phyloP scores from a whole-genome alignment of 306 rosid genomes.

The Cucurbita maxima region DNA sequence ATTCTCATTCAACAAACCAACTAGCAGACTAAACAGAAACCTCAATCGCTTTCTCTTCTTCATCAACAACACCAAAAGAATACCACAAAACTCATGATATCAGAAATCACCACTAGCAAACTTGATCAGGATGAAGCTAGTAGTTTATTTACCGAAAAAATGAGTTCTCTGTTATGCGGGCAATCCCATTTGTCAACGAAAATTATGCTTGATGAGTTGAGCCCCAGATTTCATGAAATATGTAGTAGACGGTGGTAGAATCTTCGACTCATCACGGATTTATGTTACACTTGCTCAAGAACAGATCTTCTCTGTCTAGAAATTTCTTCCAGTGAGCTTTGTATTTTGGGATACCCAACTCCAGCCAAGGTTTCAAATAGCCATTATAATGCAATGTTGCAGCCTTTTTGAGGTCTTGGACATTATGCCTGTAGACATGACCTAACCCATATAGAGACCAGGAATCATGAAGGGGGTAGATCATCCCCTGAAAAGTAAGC shows the following conservation, averaged over 20 bases:
- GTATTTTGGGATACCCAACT: constrained; percentile 81
- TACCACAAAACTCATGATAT: constrained; percentile 1
- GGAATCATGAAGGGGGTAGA: constrained; percentile 41
- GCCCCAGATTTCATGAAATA: constrained; percentile 22
- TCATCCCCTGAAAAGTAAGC: constrained; percentile 52
- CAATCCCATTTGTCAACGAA: not conserved
- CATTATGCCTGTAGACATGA: constrained; percentile 45
- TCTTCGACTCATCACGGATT: constrained; percentile 37
- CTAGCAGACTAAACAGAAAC: not conserved
- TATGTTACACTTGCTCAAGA: constrained; percentile 92
- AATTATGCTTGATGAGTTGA: constrained; percentile 17
- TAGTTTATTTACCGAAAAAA: constrained; percentile 5
- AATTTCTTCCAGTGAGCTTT: constrained; percentile 66
- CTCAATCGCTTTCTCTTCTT: not conserved
- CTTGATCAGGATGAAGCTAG: not conserved
- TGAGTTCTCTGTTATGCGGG: not conserved
- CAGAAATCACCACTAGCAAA: constrained; percentile 6
- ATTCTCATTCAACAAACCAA: constrained; percentile 3
- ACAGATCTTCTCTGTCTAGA: constrained; percentile 59
- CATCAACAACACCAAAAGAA: not conserved
- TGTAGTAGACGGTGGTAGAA: constrained; percentile 16
- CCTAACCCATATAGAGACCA: constrained; percentile 81
- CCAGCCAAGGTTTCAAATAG: constrained; percentile 97
- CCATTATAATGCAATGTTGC: constrained; percentile 87
- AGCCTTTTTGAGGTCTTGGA: constrained; percentile 27